Base-by-base conservation (phyloP, 768 basidiomycete genomes). In the Leucosporidium creatinivorum region DNA sequence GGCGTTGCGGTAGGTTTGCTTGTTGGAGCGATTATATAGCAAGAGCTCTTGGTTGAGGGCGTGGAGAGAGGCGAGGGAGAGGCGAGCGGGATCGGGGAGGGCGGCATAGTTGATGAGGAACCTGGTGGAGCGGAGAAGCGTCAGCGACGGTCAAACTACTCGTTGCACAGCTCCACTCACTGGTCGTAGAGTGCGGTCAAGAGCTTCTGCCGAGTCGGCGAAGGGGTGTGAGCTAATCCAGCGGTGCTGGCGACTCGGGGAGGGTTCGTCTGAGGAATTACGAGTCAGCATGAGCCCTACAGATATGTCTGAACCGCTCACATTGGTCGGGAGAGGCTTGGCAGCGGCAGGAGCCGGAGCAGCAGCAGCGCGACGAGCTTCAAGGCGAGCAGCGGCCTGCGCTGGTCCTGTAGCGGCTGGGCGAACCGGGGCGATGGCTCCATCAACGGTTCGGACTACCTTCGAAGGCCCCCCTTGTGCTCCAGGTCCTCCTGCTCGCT, bases 1-100 rank as follows among this genome's bases (percentile, higher is more conserved):
- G 75, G 89, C 89, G 80, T 88, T 88, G 59, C 90, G 87, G 78
- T 94, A 94, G 0, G 90, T 90, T 57, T 84, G 77, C 77, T 89
- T 91, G 61, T 82, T 87, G 0, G 88, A 84, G 68, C 84, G 85
- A 30, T 80, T 81, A 78, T 91, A 92, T 0, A 91, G 82, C 67
- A 91, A 87, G 44, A 84, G 83, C 75, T 94, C 92, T 74, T 94
- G 91, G 58, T 80, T 83, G 15, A 91, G 82, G 5, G 92, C 86
- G 78, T 94, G 88, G 62, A 90, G 86, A 0, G 86, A 79, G 0
- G 90, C 88, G 25, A 93, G 77, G n/a, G n/a, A 69, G 65, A 21
- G 55, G 58, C 19, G 67, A 52, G 17, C 55, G 51, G 26, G 67
- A 61, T 26, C 58, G 54, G 51, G 67, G 26, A 68, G 63, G 31